A percentile compares a stretch with the other conserved stretches of the same genome.
These are phyloP conservation scores for Pseudotulostoma volvatum DNA, from an alignment of 495 filamentous ascomycete genomes.

Conservation along the genomic window DNA sequence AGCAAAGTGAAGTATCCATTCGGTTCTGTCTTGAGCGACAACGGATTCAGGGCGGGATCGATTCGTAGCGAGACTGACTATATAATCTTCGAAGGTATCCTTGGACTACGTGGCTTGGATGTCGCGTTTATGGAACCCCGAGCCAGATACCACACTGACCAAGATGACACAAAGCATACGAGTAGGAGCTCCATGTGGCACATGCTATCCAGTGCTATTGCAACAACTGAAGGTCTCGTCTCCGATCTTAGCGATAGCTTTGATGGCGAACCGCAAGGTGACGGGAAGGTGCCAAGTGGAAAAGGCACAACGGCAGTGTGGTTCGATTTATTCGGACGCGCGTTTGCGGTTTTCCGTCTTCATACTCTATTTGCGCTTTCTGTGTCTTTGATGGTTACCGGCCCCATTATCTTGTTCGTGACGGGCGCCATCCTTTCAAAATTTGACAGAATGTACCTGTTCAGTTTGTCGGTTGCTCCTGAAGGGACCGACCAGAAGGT, in stretches of 20 bases:
- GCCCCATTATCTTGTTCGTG: constrained; percentile 51
- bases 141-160: constrained; percentile 76
- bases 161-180: constrained; percentile 72
- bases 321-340: constrained; percentile 82
- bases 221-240: constrained; percentile 53
- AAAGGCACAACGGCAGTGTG: constrained; percentile 61
- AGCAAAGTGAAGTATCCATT: constrained; percentile 55
- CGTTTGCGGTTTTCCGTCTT: constrained; percentile 62
- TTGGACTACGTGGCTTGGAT: constrained; percentile 79
- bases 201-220: constrained; percentile 72
- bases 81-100: constrained; percentile 59
- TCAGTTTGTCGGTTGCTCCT: constrained; percentile 42
- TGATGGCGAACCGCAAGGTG: constrained; percentile 38
- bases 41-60: constrained; percentile 65
- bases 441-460: constrained; percentile 66
- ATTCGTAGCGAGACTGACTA: constrained; percentile 84
- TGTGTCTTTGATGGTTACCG: constrained; percentile 61
- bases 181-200: constrained; percentile 71
- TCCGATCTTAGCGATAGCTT: constrained; percentile 54
- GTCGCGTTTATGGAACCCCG: constrained; percentile 80
- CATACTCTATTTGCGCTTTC: constrained; percentile 77
- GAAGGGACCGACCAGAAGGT: constrained; percentile 44
- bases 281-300: constrained; percentile 50
- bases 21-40: constrained; percentile 61
- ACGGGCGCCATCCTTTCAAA: constrained; percentile 50